A percentile compares a stretch with the other conserved stretches of the same genome.
Conservation (phyloP, 352 stramenopile genomes). For the Plasmopara viticola region DNA sequence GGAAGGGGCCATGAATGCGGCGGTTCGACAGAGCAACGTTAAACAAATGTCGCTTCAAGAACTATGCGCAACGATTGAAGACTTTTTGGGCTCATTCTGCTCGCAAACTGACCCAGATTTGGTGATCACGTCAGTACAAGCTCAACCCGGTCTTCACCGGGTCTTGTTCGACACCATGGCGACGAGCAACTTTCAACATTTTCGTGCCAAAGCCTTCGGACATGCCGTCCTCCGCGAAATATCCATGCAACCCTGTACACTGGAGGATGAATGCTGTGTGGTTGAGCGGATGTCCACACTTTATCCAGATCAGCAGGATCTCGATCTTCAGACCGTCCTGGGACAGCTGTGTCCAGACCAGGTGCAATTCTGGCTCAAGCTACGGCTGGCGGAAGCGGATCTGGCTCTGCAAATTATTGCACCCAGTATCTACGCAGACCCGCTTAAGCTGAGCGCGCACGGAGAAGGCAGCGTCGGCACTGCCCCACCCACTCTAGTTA, state of each 20-base stretch:
- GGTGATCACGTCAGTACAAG: not conserved
- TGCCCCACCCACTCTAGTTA: not conserved
- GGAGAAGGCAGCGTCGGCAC: not conserved
- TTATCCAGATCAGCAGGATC: slow-evolving; percentile 16
- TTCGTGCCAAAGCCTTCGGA: not conserved
- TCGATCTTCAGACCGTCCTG: not conserved
- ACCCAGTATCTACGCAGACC: slow-evolving; percentile 1
- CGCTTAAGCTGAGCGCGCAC: not conserved
- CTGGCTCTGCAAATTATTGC: slow-evolving; percentile 2
- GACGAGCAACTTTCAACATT: not conserved
- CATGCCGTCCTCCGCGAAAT: not conserved
- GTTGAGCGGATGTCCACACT: not conserved
- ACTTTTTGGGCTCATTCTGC: not conserved
- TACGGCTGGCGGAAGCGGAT: not conserved
- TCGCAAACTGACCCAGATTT: not conserved
- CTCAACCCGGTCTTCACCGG: not conserved
- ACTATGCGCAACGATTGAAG: not conserved
- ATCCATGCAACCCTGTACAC: not conserved
- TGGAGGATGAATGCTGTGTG: not conserved
- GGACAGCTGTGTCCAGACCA: slow-evolving; percentile 32
- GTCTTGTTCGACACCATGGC: not conserved
- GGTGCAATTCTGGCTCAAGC: slow-evolving; percentile 2
- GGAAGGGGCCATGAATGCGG: not conserved
- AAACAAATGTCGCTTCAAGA: not conserved
- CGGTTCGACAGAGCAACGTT: not conserved